Base-by-base conservation (phyloP, 1,284 basidiomycete genomes). In the Agaricales sp. region DNA sequence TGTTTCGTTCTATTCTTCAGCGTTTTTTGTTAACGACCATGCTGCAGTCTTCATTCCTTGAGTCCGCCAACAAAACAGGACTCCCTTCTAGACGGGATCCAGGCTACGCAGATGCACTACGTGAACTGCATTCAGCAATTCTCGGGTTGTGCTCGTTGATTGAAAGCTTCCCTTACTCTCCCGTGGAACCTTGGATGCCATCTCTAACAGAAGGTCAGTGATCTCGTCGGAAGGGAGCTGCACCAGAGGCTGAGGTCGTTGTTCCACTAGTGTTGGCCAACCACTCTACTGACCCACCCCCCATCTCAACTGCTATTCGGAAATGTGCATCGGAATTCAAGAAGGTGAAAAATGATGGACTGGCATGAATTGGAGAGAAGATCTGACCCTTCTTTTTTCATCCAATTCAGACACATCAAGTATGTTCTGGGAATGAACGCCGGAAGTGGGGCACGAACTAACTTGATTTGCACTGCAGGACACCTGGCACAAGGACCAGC, bases 401-500 rank as follows among this genome's bases (percentile, higher is more conserved):
- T 35, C 37, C 50, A 30, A 54, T 21, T 59, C n/a, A 84, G 82
- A 87, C 82, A 50, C 82, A 85, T 62, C 81, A 85, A 72, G 77
- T 80, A 68, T 55, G 60, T 46, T 51, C 52, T 53, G 51, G 43
- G 47, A 51, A 37, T 18, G 44, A 50, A 38, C 39, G 16, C 26
- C 39, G 43, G 45, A 20, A n/a, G 39, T 30, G 26, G 26, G 26
- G 26, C 26, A 30, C 14, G 14, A 30, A 30, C 26, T 30, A 30
- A 6, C 26, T 14, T 30, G 26, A 30, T 30, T 30, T 14, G 22
- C 51, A 19, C 52, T 51, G 13, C 59, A 90, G 86, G 91, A 92
- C 62, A 92, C 87, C 47, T 93, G 91, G 90, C 83, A 88, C 55
- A 89, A 88, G 58, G 94, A 98, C 65, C 87, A 94, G 64, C 75